Conservation (phyloP, 306 rosid genomes). For the Sicyos baderoa region DNA sequence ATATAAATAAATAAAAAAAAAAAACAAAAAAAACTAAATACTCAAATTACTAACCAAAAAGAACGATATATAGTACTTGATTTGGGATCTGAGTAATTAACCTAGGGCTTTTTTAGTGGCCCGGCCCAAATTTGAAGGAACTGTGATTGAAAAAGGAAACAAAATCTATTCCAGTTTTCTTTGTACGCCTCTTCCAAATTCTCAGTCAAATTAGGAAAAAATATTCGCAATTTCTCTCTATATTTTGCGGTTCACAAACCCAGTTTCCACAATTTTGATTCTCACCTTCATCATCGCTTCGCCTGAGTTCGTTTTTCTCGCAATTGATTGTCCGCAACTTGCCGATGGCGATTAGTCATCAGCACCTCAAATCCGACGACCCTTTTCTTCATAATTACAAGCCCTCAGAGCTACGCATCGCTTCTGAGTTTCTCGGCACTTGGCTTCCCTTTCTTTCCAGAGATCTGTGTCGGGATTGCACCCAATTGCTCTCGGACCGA, state of each 20-base stretch:
- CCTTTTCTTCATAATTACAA: constrained; percentile 53
- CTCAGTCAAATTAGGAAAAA: not conserved
- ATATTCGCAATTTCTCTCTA: not conserved
- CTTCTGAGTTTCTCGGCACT: constrained; percentile 67
- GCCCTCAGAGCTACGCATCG: constrained; percentile 71
- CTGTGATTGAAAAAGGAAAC: not conserved
- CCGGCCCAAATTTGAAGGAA: not conserved
- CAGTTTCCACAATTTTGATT: constrained; percentile 5
- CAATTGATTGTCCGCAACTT: constrained; percentile 24
- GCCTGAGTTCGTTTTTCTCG: not conserved
- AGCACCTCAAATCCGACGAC: constrained; percentile 24
- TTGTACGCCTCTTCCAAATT: not conserved
- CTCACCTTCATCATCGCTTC: not conserved
- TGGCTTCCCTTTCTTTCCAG: constrained; percentile 88
- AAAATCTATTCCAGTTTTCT: not conserved
- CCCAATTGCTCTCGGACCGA: constrained; percentile 56
- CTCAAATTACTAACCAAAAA: no score
- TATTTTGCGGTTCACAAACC: constrained; percentile 2
- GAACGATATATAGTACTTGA: no score
- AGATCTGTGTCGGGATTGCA: constrained; percentile 69
- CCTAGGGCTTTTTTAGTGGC: not conserved
- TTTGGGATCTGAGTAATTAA: not conserved
- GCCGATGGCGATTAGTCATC: constrained; percentile 33
- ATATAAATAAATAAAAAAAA: no score
- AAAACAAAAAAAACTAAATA: no score